A percentile compares a stretch with the other conserved stretches of the same genome.
phyloP scores from a whole-genome alignment of 805 yeast genomes.

The Dipodascopsis uninucleata region DNA sequence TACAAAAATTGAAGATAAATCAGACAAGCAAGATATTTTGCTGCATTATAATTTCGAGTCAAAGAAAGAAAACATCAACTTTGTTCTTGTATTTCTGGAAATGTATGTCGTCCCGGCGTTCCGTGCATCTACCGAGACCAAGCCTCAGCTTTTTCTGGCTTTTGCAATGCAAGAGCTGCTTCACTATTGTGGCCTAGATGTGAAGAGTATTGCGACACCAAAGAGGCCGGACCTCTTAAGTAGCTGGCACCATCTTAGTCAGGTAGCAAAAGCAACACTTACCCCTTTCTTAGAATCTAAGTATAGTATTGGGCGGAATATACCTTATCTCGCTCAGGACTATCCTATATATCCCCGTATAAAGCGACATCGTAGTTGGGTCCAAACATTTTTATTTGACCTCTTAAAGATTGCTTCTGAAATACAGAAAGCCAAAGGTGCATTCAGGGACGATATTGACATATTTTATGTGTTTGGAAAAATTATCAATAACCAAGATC shows the following conservation, averaged over 20 bases:
- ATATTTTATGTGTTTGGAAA: constrained; percentile 63
- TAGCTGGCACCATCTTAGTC: constrained; percentile 63
- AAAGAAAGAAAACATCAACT: constrained; percentile 57
- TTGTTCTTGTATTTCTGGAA: constrained; percentile 63
- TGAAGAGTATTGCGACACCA: constrained; percentile 2
- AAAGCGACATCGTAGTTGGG: constrained; percentile 57
- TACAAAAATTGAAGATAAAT: constrained; percentile 47
- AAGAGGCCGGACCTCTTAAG: constrained; percentile 4
- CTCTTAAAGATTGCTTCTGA: constrained; percentile 40
- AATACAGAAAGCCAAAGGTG: background rate
- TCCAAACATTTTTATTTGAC: constrained; percentile 64
- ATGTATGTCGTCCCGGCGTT: constrained; percentile 74
- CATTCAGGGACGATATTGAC: constrained; percentile 14
- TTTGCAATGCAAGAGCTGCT: constrained; percentile 85
- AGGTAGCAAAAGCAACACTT: constrained; percentile 65
- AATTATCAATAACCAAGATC: constrained; percentile 65
- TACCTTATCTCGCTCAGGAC: constrained; percentile 25
- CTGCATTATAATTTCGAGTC: constrained; percentile 62
- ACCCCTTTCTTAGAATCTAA: constrained; percentile 71
- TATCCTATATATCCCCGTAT: constrained; percentile 61
- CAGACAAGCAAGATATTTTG: constrained; percentile 45
- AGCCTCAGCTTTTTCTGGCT: constrained; percentile 76
- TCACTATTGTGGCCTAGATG: constrained; percentile 52
- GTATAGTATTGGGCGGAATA: constrained; percentile 52
- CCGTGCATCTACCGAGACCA: constrained; percentile 87